Evolutionary conservation across 2,329 filamentous ascomycete genomes (phyloP).

Genomic region (Purpureocillium lavendulum): DNA sequence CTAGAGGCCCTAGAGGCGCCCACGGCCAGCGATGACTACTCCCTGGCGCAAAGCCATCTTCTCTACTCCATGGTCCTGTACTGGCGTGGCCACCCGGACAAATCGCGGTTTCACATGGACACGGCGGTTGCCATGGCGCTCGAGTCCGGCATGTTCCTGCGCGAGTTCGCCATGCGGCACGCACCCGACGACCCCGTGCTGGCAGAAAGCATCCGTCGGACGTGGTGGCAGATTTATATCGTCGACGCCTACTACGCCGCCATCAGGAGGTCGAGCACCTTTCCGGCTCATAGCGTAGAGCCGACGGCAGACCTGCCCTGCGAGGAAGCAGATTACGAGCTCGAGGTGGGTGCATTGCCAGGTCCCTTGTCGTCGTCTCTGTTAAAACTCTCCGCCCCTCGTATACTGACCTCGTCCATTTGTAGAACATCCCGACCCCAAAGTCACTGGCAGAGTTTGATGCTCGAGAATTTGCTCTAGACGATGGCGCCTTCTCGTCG

Average conservation of each 20-base stretch:
- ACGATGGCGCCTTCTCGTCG: slow-evolving; percentile 50
- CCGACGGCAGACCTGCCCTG: slow-evolving; percentile 55
- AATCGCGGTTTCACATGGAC: slow-evolving; percentile 22
- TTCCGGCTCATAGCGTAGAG: slow-evolving; percentile 27
- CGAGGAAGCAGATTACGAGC: slow-evolving; percentile 48
- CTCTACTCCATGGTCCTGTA: slow-evolving; percentile 27
- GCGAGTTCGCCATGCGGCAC: slow-evolving; percentile 16
- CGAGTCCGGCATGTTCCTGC: too few relatives aligned
- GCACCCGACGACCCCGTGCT: slow-evolving; percentile 35
- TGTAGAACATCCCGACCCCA: slow-evolving; percentile 29
- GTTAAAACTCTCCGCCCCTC: too few relatives aligned
- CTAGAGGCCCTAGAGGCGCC: neutral
- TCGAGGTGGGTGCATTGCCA: slow-evolving; percentile 20
- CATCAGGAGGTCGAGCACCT: slow-evolving; percentile 16
- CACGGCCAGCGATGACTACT: slow-evolving; percentile 9
- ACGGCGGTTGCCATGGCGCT: slow-evolving; percentile 16
- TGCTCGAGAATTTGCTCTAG: slow-evolving; percentile 47
- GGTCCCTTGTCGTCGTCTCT: too few relatives aligned
- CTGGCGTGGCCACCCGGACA: slow-evolving; percentile 17
- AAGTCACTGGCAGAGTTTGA: slow-evolving; percentile 53
- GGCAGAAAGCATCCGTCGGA: slow-evolving; percentile 56
- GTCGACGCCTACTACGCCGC: slow-evolving; percentile 41
- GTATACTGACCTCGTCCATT: too few relatives aligned
- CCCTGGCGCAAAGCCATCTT: slow-evolving; percentile 26
- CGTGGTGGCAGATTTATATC: slow-evolving; percentile 64